Evolutionary conservation across 1,139 yeast genomes (phyloP).

Genomic region (Debaryomyces robertsiae): DNA sequence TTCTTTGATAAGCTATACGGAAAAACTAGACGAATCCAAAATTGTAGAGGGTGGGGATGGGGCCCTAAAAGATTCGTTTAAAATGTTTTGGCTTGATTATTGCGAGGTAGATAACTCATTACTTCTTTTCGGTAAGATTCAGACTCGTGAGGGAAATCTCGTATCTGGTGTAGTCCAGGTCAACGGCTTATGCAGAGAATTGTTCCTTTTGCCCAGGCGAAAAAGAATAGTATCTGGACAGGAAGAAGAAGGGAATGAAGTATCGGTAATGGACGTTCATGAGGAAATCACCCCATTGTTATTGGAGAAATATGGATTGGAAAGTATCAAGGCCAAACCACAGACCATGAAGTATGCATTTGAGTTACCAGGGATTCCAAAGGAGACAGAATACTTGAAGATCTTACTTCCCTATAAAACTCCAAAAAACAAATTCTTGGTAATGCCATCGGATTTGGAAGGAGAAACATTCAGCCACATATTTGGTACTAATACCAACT

Average conservation of each 20-base stretch:
- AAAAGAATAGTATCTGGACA: constrained; percentile 40
- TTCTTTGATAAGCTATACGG: constrained; percentile 30
- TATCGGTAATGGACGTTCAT: constrained; percentile 66
- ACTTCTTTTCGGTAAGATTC: constrained; percentile 81
- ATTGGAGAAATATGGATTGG: constrained; percentile 63
- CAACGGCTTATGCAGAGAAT: constrained; percentile 67
- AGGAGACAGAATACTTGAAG: constrained; percentile 78
- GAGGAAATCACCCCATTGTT: constrained; percentile 73
- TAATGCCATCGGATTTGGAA: constrained; percentile 62
- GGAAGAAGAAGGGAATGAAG: constrained; percentile 39
- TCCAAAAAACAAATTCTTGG: constrained; percentile 48
- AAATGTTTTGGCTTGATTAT: constrained; percentile 90
- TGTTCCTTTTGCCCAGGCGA: constrained; percentile 76
- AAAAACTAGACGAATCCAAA: constrained; percentile 49
- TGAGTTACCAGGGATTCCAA: constrained; percentile 79
- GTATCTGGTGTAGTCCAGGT: constrained; percentile 83
- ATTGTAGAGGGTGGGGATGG: constrained; percentile 44
- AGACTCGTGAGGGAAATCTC: constrained; percentile 56
- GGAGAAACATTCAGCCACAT: constrained; percentile 80
- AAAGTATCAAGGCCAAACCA: constrained; percentile 67
- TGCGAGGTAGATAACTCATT: constrained; percentile 73
- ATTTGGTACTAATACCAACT: constrained; percentile 73
- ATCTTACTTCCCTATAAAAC: constrained; percentile 73
- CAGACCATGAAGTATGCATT: constrained; percentile 83
- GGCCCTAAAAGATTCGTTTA: constrained; percentile 43